Evolutionary conservation across 495 filamentous ascomycete genomes (phyloP).

Genomic region (Apiosordaria backusii): DNA sequence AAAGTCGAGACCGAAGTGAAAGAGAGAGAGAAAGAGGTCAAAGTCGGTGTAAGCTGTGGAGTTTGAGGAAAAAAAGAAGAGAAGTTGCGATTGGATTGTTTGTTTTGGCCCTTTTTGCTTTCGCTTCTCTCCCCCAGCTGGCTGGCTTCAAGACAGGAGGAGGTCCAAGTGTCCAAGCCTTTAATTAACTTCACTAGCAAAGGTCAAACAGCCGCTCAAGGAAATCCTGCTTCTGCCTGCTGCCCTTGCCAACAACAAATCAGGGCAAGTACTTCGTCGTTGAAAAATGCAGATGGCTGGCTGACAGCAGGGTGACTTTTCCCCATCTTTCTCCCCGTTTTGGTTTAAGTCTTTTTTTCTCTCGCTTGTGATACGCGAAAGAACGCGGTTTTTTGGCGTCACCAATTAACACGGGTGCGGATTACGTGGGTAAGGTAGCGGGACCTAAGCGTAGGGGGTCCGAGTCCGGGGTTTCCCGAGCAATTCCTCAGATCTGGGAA

Average conservation of each 20-base stretch:
- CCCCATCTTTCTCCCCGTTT: neutral
- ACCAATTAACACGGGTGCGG: constrained; percentile 19
- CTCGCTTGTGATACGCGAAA: constrained; percentile 17
- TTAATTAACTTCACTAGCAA: neutral
- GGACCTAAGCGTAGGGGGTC: neutral
- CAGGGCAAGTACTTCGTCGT: neutral
- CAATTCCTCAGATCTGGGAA: neutral
- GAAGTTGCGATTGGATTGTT: neutral
- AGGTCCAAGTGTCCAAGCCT: neutral
- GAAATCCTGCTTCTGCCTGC: neutral
- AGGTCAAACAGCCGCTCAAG: neutral
- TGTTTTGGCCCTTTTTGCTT: neutral
- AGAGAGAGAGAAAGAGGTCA: neutral
- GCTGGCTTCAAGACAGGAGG: neutral
- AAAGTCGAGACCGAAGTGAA: neutral
- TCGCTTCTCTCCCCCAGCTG: neutral
- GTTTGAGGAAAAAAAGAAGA: neutral
- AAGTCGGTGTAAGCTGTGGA: neutral
- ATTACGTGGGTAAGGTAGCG: constrained; percentile 10
- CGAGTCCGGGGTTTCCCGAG: too few relatives aligned
- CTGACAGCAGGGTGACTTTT: neutral
- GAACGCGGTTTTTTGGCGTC: constrained; percentile 29
- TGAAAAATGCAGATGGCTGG: constrained; percentile 14
- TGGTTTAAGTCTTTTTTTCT: constrained; percentile 9
- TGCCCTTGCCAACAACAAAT: constrained; percentile 13